A percentile compares a stretch with the other conserved stretches of the same genome.
phyloP scores from a whole-genome alignment of 768 basidiomycete genomes.

The Calvatia gigantea region DNA sequence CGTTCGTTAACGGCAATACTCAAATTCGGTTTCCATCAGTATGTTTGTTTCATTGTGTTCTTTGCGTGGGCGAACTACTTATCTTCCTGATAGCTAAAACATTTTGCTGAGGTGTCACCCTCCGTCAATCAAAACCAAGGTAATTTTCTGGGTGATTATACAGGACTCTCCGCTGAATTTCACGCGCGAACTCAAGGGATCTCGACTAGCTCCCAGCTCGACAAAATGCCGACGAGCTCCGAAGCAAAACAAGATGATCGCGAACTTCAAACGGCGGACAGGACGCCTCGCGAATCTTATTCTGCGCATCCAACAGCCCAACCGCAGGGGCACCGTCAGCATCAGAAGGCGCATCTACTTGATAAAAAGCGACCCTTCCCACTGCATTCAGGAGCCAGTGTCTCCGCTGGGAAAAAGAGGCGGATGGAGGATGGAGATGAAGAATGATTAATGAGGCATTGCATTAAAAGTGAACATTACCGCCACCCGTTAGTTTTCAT shows the following conservation, averaged over 20 bases:
- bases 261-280: too few species aligned
- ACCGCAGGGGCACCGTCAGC: too few species aligned
- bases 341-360: background rate
- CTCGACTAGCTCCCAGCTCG: too few species aligned
- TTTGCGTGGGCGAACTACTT: background rate
- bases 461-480: too few species aligned
- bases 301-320: too few species aligned
- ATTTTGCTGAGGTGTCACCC: background rate
- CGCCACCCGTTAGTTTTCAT: too few species aligned
- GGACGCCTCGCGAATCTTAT: too few species aligned
- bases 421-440: background rate
- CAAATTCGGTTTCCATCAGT: slow-evolving; percentile 3
- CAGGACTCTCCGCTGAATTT: background rate
- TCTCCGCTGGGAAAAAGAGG: background rate
- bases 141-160: background rate
- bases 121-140: background rate
- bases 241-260: background rate
- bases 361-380: background rate
- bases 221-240: too few species aligned
- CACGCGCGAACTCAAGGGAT: background rate
- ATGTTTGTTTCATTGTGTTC: background rate
- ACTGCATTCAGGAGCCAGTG: background rate
- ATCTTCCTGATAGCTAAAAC: background rate
- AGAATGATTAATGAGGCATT: too few species aligned
- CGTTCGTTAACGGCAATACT: background rate